Base-by-base conservation (phyloP, 2,329 filamentous ascomycete species). In the Fusarium aywerte region DNA sequence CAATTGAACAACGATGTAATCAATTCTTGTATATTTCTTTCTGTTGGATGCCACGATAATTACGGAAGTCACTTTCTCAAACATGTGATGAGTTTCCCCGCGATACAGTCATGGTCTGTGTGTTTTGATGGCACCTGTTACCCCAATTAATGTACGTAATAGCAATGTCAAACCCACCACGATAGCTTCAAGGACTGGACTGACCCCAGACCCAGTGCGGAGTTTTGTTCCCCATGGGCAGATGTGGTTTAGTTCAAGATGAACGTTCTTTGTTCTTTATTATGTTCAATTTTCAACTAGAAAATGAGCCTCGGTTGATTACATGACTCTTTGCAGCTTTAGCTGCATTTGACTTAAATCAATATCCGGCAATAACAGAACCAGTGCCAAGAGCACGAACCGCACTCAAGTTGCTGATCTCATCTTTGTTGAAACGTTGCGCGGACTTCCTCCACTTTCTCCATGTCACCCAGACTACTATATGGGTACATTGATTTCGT, bases 61-160 rank as follows among this genome's bases (percentile, higher is more conserved):
- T 11, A 63, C 23, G 60, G 50, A 29, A 7, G 54, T 63, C 54
- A 31, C 27, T 65, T 54, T 65, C 47, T 59, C 51, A 25, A 21
- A 16, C 1, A 20, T 12, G 6, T 21, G 31, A 31, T 9, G n/a
- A 44, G 13, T 18, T 35, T 15, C 40, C 40, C 40, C 21, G n/a
- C n/a, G n/a, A 6, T n/a, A 12, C 23, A 35, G 13, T 32, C 18
- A 20, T 36, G 29, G n/a, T 31, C 23, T 36, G 44, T 48, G 29
- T 39, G 38, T 42, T 45, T 23, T 48, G 21, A 18, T 36, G 27
- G 15, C 23, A 55, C 44, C n/a, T 15, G 16, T 5, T 18, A 45
- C 18, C 39, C 21, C 25, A 32, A 36, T 64, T 49, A 23, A 52
- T 68, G 67, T 70, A 70, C 67, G 67, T 70, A 70, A 70, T 62